Evolutionary conservation across 2,329 filamentous ascomycete species (phyloP).

Genomic region (Hypoxylon sp.): DNA sequence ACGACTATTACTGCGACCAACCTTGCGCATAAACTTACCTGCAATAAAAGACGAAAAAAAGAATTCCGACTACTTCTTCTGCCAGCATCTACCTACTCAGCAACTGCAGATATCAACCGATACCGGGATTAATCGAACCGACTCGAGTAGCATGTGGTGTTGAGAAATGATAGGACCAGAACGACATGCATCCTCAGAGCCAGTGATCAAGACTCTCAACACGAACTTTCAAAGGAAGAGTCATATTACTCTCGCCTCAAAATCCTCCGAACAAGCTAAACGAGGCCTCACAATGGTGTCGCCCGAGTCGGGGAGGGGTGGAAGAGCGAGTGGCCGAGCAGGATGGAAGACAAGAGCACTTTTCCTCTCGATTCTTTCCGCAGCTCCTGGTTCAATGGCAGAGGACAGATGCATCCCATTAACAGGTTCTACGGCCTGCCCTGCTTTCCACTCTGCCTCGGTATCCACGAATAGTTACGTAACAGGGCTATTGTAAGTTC

Average conservation of each 20-base stretch:
- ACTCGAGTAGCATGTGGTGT: conserved; percentile 45
- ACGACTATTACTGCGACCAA: conserved; percentile 46
- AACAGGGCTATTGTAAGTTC: conserved; percentile 48
- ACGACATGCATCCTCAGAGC: conserved; percentile 47
- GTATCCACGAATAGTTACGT: conserved; percentile 53
- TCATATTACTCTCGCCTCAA: conserved; percentile 14
- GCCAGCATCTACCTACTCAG: conserved; percentile 28
- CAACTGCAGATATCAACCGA: conserved; percentile 19
- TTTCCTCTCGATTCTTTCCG: conserved; percentile 43
- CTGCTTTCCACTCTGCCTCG: conserved; percentile 55
- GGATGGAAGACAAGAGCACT: conserved; percentile 37
- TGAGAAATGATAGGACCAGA: conserved; percentile 47
- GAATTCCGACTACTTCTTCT: conserved; percentile 22
- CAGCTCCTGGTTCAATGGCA: conserved; percentile 45
- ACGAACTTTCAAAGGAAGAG: conserved; percentile 26
- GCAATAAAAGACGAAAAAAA: conserved; percentile 43
- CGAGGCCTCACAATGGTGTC: conserved; percentile 36
- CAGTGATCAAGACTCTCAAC: conserved; percentile 35
- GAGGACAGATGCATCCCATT: conserved; percentile 53
- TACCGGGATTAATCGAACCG: conserved; percentile 14
- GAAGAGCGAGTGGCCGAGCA: conserved; percentile 27
- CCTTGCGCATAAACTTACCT: conserved; percentile 40
- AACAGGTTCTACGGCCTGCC: conserved; percentile 52
- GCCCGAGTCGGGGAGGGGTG: conserved; percentile 17
- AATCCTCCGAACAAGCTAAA: conserved; percentile 16